These are phyloP conservation scores for Jamesozyma spencerorum DNA, from an alignment of 805 yeast genomes.

Conservation along the genomic window DNA sequence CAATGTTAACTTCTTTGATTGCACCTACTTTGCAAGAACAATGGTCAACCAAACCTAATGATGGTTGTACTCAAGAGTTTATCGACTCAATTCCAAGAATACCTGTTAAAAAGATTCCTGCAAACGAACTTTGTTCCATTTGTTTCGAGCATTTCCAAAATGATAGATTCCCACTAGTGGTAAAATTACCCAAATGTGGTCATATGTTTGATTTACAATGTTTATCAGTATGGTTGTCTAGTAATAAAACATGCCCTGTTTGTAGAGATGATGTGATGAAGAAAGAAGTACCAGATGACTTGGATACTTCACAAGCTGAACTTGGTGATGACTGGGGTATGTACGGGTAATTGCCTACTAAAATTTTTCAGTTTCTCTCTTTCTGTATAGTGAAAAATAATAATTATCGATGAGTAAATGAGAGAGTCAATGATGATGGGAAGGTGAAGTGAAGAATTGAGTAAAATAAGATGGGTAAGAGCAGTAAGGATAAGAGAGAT, in stretches of 20 bases:
- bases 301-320: conserved; percentile 44
- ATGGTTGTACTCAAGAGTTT: conserved; percentile 60
- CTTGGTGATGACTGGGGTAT: conserved; percentile 71
- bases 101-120: conserved; percentile 33
- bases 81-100: conserved; percentile 74
- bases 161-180: conserved; percentile 73
- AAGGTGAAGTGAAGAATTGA: background rate
- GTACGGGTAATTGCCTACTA: conserved; percentile 47
- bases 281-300: conserved; percentile 23
- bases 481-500: conserved; percentile 91
- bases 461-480: conserved; percentile 63
- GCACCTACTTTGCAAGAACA: conserved; percentile 23
- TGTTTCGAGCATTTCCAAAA: conserved; percentile 66
- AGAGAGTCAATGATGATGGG: background rate
- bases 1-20: conserved; percentile 10
- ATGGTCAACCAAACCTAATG: conserved; percentile 21
- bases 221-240: conserved; percentile 77
- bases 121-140: conserved; percentile 67
- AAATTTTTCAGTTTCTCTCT: conserved; percentile 1
- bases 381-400: background rate
- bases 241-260: conserved; percentile 72
- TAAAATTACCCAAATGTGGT: conserved; percentile 62
- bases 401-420: background rate
- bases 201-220: conserved; percentile 87
- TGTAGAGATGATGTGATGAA: conserved; percentile 66